phyloP scores from a whole-genome alignment of 345 rosid species.

The Clausena lansium region DNA sequence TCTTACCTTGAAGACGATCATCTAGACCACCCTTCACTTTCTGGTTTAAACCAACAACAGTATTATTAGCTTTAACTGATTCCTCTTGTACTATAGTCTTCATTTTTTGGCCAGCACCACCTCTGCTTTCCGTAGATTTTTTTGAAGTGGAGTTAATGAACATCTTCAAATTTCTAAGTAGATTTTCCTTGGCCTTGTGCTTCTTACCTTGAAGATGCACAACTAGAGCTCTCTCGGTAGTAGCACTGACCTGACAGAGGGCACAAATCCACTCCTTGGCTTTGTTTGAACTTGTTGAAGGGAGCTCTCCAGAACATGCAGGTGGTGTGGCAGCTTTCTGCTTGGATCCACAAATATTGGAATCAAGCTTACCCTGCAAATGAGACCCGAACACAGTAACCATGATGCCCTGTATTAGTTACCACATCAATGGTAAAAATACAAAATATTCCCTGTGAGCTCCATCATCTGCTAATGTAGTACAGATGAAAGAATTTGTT shows the following conservation, averaged over 20 bases:
- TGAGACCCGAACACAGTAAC: conserved; percentile 18
- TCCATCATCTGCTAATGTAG: neutral
- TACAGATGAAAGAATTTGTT: neutral
- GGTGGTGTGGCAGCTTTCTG: conserved; percentile 36
- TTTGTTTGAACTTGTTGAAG: conserved; percentile 24
- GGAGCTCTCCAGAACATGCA: conserved; percentile 15
- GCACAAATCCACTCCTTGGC: conserved; percentile 49
- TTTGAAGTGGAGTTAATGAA: conserved; percentile 11
- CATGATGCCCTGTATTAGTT: neutral
- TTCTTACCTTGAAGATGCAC: conserved; percentile 43
- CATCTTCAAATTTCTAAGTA: conserved; percentile 17
- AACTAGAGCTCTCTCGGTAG: conserved; percentile 36
- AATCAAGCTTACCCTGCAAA: conserved; percentile 52
- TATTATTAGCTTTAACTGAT: conserved; percentile 17
- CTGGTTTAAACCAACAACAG: conserved; percentile 16
- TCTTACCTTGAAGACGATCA: too few species aligned
- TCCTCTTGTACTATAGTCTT: conserved; percentile 1
- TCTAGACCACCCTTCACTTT: neutral
- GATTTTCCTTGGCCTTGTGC: conserved; percentile 41
- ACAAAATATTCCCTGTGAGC: neutral
- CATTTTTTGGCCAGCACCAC: conserved; percentile 4
- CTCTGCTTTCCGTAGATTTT: neutral
- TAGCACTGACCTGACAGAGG: conserved; percentile 39
- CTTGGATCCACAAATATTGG: conserved; percentile 32
- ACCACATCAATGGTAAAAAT: neutral